These are phyloP conservation scores for Globisporangium echinulatum DNA, from an alignment of 352 stramenopile genomes.

Conservation along the genomic window DNA sequence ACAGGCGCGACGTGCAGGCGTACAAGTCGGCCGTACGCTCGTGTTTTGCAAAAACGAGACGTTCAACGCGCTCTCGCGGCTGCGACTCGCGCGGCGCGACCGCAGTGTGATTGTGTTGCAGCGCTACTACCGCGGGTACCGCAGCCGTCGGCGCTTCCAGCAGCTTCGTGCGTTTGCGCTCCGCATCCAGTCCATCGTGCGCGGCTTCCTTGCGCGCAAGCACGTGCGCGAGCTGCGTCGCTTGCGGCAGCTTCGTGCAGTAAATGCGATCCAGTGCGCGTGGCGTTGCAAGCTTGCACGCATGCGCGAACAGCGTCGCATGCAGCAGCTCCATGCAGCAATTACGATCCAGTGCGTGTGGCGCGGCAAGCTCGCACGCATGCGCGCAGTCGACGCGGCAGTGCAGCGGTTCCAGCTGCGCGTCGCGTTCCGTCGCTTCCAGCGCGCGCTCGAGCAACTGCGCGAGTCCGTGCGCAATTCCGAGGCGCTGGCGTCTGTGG, in stretches of 20 bases:
- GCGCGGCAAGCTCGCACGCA: constrained; percentile 15
- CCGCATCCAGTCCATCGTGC: constrained; percentile 36
- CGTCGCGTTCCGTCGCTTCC: constrained; percentile 28
- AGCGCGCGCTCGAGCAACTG: constrained; percentile 2
- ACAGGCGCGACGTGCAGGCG: constrained; percentile 17
- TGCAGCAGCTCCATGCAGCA: constrained; percentile 23
- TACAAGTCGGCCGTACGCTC: constrained; percentile 54
- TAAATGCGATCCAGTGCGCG: constrained; percentile 21
- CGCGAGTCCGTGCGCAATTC: constrained; percentile 1
- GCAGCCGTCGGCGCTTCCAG: constrained; percentile 26
- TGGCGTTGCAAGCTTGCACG: constrained; percentile 20
- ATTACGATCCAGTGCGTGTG: constrained; percentile 26
- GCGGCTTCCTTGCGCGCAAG: constrained; percentile 33
- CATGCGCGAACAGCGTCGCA: constrained; percentile 19
- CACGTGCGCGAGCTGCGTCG: constrained; percentile 24
- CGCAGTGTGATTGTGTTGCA: constrained; percentile 35
- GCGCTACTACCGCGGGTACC: constrained; percentile 39
- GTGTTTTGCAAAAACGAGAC: constrained; percentile 59
- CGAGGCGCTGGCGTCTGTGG: background rate
- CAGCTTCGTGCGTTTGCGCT: constrained; percentile 25
- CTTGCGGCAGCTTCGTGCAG: constrained; percentile 22
- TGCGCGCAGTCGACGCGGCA: constrained; percentile 16
- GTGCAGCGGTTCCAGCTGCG: constrained; percentile 27
- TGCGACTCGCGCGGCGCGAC: constrained; percentile 33
- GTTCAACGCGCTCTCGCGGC: constrained; percentile 48